Base-by-base conservation (phyloP, 83 land plant species). In the Thuja plicata region DNA sequence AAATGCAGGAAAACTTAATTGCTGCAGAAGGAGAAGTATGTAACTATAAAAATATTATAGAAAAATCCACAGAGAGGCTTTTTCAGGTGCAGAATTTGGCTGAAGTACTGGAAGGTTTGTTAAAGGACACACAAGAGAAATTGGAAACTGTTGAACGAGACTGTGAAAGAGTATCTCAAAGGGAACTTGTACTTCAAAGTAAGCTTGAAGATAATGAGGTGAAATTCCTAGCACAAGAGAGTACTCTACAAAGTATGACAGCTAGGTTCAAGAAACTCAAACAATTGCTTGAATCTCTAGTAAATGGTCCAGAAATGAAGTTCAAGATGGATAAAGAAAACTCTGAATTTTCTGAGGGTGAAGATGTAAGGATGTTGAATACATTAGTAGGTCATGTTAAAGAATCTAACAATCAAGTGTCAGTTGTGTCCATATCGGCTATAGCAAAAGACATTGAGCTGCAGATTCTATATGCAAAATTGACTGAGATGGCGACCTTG, bases 191-290 rank as follows among this genome's bases (percentile, higher is more conserved):
- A 6, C 81, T 77, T 77, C 81, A 12, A 77, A 73, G 91, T 38
- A 87, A 87, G 88, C 95, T 94, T 3, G 93, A 89, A 86, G 88
- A 89, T 66, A 86, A 90, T 41, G 93, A 92, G 77, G 89, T 84
- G 70, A 86, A 93, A 46, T 34, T 94, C 1, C 90, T 89, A 38
- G 73, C 91, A 74, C 92, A 92, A 43, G 87, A 62, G 27, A 86
- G 55, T 40, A 54, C 81, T 1, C 21, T 91, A 70, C 89, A 90
- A 87, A 37, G 90, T 89, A 73, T 88, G 37, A 91, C 91, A 43
- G 38, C 88, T 41, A 92, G 85, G 62, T 50, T 50, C 50, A 60
- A 70, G 3, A 91, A 92, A 80, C 92, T 94, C 27, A 89, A 91
- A 79, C 70, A 74, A 52, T 88, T 90, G 90, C 38, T 89, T 46